Evolutionary conservation across 2,329 filamentous ascomycete species (phyloP).

Genomic region (Cytospora leucostoma): DNA sequence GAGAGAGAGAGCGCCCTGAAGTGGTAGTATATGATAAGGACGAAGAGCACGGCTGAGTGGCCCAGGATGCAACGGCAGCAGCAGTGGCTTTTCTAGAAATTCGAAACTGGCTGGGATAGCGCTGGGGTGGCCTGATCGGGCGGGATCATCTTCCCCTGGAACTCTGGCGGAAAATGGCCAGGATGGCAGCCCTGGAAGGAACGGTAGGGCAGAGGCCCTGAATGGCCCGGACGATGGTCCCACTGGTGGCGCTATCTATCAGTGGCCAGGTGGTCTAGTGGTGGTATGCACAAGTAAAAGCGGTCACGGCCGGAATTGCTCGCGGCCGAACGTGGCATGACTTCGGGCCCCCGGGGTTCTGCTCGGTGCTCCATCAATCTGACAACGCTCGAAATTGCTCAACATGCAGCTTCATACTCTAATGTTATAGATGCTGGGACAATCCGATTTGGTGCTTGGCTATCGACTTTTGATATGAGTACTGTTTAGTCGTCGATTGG

Average conservation of each 20-base stretch:
- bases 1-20: neutral
- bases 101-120: slow-evolving; percentile 13
- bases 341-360: neutral
- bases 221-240: slow-evolving; percentile 9
- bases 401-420: neutral
- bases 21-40: neutral
- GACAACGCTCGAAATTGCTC: no score
- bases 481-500: no score
- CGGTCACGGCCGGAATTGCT: slow-evolving; percentile 9
- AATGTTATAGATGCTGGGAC: neutral
- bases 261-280: neutral
- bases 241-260: slow-evolving; percentile 21
- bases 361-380: neutral
- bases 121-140: slow-evolving; percentile 20
- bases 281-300: neutral
- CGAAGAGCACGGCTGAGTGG: neutral
- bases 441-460: neutral
- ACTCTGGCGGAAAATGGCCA: neutral
- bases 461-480: neutral
- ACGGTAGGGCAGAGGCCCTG: neutral
- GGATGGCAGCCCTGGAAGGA: no score
- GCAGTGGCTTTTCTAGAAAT: neutral
- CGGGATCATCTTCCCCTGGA: slow-evolving; percentile 7
- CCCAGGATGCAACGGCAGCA: neutral
- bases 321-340: slow-evolving; percentile 23